A percentile compares a stretch with the other conserved stretches of the same genome.
Conservation (phyloP, 1,139 yeast species). For the Fermentozyma sake region DNA sequence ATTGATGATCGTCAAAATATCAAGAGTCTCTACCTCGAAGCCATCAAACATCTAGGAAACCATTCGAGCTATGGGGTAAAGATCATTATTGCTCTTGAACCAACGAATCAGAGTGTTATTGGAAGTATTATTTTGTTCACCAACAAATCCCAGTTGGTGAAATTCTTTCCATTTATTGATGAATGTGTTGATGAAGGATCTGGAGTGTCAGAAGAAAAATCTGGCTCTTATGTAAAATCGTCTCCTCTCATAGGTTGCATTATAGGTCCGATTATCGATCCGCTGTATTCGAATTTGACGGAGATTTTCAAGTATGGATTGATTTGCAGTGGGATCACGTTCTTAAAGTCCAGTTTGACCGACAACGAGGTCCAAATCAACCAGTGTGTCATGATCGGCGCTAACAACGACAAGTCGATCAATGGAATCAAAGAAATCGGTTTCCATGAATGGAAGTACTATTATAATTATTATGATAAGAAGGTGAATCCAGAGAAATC, state of each 20-base stretch:
- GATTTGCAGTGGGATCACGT: slow-evolving; percentile 56
- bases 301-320: slow-evolving; percentile 56
- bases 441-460: slow-evolving; percentile 37
- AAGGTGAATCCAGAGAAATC: slow-evolving; percentile 6
- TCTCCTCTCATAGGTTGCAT: slow-evolving; percentile 44
- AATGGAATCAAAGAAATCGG: slow-evolving; percentile 41
- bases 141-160: slow-evolving; percentile 41
- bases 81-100: slow-evolving; percentile 55
- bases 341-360: slow-evolving; percentile 36
- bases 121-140: slow-evolving; percentile 56
- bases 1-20: slow-evolving; percentile 12
- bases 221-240: slow-evolving; percentile 4
- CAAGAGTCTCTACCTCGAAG: slow-evolving; percentile 17
- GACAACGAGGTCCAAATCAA: slow-evolving; percentile 24
- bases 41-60: slow-evolving; percentile 14
- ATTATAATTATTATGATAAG: slow-evolving; percentile 35
- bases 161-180: slow-evolving; percentile 50
- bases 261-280: slow-evolving; percentile 55
- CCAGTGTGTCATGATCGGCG: slow-evolving; percentile 37
- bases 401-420: slow-evolving; percentile 32
- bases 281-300: slow-evolving; percentile 49
- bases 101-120: slow-evolving; percentile 48
- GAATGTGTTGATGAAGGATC: slow-evolving; percentile 15
- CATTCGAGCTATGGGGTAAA: slow-evolving; percentile 29
- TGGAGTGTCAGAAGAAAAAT: not conserved